A percentile compares a stretch with the other conserved stretches of the same genome.
These are phyloP conservation scores for Penicillium sp. DNA, from an alignment of 2,329 filamentous ascomycete species.

Conservation along the genomic window DNA sequence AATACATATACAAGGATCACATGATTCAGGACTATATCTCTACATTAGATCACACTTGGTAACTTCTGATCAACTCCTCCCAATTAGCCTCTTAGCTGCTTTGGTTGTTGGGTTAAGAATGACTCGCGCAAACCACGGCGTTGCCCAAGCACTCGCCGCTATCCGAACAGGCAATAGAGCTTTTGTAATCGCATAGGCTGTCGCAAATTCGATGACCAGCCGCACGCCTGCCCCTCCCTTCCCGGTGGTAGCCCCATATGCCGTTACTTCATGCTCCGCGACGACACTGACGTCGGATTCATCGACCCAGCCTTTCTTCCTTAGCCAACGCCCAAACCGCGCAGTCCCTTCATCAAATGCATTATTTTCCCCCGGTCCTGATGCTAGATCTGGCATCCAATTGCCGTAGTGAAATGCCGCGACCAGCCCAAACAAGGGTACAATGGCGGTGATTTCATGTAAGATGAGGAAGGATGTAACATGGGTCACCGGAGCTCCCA, in stretches of 20 bases:
- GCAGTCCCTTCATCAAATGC: conserved; percentile 62
- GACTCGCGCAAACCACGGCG: conserved; percentile 83
- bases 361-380: conserved; percentile 21
- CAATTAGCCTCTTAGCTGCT: conserved; percentile 40
- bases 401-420: conserved; percentile 76
- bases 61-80: conserved; percentile 17
- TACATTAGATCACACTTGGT: background rate
- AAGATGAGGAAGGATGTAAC: conserved; percentile 83
- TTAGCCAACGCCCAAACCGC: conserved; percentile 75
- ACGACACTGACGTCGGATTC: conserved; percentile 49
- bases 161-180: conserved; percentile 76
- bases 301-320: conserved; percentile 75
- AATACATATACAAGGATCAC: conserved; percentile 14
- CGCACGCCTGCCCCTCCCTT: conserved; percentile 49
- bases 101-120: conserved; percentile 54
- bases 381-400: conserved; percentile 63
- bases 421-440: conserved; percentile 74
- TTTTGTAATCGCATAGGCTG: conserved; percentile 91
- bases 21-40: conserved; percentile 11
- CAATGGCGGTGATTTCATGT: conserved; percentile 85
- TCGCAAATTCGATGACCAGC: conserved; percentile 68
- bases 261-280: conserved; percentile 27
- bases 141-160: conserved; percentile 77
- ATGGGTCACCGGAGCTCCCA: conserved; percentile 76
- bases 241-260: conserved; percentile 23